Evolutionary conservation across 257 asterid genomes (phyloP).

Genomic region (Haberlea rhodopensis): DNA sequence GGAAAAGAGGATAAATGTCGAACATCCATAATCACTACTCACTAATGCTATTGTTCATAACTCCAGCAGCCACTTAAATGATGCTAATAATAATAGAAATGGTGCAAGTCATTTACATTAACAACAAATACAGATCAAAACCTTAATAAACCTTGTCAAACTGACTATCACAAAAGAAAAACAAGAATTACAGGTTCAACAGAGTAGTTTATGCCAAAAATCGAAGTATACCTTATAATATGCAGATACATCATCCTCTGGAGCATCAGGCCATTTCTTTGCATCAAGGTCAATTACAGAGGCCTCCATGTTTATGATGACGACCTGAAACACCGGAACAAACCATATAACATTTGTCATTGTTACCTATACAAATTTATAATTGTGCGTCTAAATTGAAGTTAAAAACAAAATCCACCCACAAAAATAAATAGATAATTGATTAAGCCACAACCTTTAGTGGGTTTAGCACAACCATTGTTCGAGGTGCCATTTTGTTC

Average conservation of each 20-base stretch:
- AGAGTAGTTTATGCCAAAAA: not conserved
- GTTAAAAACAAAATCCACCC: not conserved
- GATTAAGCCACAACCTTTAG: constrained; percentile 54
- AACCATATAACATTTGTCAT: not conserved
- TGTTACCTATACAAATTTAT: not conserved
- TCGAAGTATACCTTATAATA: constrained; percentile 55
- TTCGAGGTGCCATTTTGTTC: constrained; percentile 72
- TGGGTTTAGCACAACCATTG: constrained; percentile 87
- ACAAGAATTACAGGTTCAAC: not conserved
- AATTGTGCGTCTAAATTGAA: not conserved
- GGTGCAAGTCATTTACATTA: not conserved
- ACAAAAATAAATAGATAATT: not conserved
- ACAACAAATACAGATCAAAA: not conserved
- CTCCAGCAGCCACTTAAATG: too few relatives aligned
- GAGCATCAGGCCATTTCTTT: constrained; percentile 95
- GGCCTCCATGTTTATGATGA: constrained; percentile 69
- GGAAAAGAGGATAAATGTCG: constrained; percentile 16
- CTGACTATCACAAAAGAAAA: not conserved
- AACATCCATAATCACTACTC: constrained; percentile 20
- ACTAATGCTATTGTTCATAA: not conserved
- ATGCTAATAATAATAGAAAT: not conserved
- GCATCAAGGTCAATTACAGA: constrained; percentile 75
- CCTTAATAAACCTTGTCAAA: not conserved
- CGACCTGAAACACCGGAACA: constrained; percentile 52
- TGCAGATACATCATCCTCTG: constrained; percentile 58